Evolutionary conservation across 495 filamentous ascomycete genomes (phyloP), one percentile per base, ranked within the genome.

Genomic region (Daldinia vernicosa): DNA sequence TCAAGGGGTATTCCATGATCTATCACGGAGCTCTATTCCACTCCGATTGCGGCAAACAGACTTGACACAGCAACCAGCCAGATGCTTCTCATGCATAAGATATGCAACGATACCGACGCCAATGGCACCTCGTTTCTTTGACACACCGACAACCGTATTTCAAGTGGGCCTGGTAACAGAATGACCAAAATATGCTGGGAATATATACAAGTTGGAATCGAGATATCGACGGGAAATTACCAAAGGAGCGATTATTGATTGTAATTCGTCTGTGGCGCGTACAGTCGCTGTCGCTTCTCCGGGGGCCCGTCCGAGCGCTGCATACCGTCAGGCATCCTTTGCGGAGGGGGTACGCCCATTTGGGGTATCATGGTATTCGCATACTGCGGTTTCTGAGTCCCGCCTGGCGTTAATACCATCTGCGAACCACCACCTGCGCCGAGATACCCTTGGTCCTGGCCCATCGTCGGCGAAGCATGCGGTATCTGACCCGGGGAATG

Each of bases 401-500:
- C 82, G 12, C 80, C 82, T 3, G 82, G 80, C 8, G 82, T 83
- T 43, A 84, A 58, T 33, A 82, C 80, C 76, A 84, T 82, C 26
- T 79, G 79, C 11, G 75, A 76, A 27, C 77, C 75, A 33, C 77
- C 79, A 9, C 79, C 76, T 12, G 78, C 79, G 24, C 70, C 77
- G 45, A 83, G 72, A 58, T 82, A 83, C 52, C 77, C 78, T 17
- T 77, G 74, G 47, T 80, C 80, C 32, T 77, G 75, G 12, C 43
- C 68, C n/a, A 82, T 78, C 37, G 76, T 90, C 0, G 90, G 84
- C 17, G 90, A 86, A 65, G 89, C 85, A 43, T 88, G 88, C 26
- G 88, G 81, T 69, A 90, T 87, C 68, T 92, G 90, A 19, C 86
- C 83, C 0, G 91, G 90, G 24, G 91, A 92, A 76, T 93, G 90